Conservation (phyloP, 225 moss, liverwort and hornwort genomes). For the Lunularia cruciata region DNA sequence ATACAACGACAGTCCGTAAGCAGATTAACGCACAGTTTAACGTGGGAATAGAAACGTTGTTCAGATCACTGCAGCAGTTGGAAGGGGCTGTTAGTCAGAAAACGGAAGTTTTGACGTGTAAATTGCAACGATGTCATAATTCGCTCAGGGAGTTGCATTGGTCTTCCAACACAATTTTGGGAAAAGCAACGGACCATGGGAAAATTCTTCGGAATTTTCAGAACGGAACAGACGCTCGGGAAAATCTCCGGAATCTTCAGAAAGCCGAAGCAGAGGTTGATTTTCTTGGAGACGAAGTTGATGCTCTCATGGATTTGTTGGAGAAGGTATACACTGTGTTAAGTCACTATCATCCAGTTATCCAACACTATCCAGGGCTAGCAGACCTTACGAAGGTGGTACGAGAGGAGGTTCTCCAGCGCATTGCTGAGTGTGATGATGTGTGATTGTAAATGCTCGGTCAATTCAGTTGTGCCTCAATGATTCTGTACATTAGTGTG, state of each 20-base stretch:
- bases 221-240: constrained; percentile 47
- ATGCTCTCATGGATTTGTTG: constrained; percentile 63
- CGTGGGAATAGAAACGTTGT: constrained; percentile 12
- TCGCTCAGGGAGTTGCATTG: constrained; percentile 51
- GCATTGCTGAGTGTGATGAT: background rate
- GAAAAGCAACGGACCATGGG: background rate
- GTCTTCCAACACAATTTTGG: too few relatives aligned
- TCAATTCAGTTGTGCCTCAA: too few relatives aligned
- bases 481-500: too few relatives aligned
- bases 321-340: constrained; percentile 72
- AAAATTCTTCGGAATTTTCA: constrained; percentile 29
- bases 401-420: background rate
- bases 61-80: constrained; percentile 12
- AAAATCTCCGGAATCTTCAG: constrained; percentile 60
- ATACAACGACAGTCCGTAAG: background rate
- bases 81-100: constrained; percentile 16
- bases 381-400: background rate
- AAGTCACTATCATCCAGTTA: constrained; percentile 61
- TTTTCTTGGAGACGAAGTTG: constrained; percentile 89
- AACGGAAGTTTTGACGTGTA: constrained; percentile 13
- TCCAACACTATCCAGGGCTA: constrained; percentile 63
- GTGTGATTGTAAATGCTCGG: too few relatives aligned
- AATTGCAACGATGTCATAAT: constrained; percentile 59
- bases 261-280: constrained; percentile 90
- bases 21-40: constrained; percentile 11